A percentile compares a stretch with the other conserved stretches of the same genome.
phyloP scores from a whole-genome alignment of 768 basidiomycete genomes.

The Naganishia onofrii region DNA sequence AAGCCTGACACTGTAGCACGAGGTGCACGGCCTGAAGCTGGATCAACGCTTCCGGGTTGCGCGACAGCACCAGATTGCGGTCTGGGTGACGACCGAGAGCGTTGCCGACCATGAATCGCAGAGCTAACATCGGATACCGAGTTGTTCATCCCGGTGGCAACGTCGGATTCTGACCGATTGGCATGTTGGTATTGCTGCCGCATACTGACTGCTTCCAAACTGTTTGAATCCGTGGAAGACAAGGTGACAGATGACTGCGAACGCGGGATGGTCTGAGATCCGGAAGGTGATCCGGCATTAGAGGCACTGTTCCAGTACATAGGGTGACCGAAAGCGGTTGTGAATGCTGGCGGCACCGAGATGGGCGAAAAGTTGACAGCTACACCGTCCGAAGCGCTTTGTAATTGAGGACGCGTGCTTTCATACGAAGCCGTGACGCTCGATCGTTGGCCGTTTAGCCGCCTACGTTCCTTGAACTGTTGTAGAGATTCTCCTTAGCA shows the following conservation, averaged over 20 bases:
- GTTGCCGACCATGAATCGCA: constrained; percentile 32
- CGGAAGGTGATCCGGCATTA: constrained; percentile 22
- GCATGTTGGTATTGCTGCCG: constrained; percentile 21
- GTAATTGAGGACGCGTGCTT: constrained; percentile 20
- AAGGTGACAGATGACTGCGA: constrained; percentile 31
- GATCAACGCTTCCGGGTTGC: constrained; percentile 35
- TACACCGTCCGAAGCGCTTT: constrained; percentile 7
- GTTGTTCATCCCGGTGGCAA: constrained; percentile 32
- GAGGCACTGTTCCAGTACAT: constrained; percentile 5
- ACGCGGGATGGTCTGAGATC: constrained; percentile 22
- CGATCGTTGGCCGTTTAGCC: constrained; percentile 13
- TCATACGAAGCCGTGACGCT: constrained; percentile 24
- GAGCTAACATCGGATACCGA: constrained; percentile 33
- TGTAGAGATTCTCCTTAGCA: not conserved
- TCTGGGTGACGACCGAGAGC: constrained; percentile 47
- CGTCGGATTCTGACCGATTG: constrained; percentile 35
- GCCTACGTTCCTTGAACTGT: constrained; percentile 49
- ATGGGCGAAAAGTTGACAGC: constrained; percentile 21
- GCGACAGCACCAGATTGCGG: constrained; percentile 22
- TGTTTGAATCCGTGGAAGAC: constrained; percentile 27
- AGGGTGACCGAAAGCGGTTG: constrained; percentile 20
- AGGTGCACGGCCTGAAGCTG: constrained; percentile 45
- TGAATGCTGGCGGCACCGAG: constrained; percentile 18
- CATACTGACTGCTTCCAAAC: constrained; percentile 4
- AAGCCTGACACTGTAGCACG: constrained; percentile 39